phyloP scores from a whole-genome alignment of 2,329 filamentous ascomycete species.

The Myriosclerotinia duriaeana region DNA sequence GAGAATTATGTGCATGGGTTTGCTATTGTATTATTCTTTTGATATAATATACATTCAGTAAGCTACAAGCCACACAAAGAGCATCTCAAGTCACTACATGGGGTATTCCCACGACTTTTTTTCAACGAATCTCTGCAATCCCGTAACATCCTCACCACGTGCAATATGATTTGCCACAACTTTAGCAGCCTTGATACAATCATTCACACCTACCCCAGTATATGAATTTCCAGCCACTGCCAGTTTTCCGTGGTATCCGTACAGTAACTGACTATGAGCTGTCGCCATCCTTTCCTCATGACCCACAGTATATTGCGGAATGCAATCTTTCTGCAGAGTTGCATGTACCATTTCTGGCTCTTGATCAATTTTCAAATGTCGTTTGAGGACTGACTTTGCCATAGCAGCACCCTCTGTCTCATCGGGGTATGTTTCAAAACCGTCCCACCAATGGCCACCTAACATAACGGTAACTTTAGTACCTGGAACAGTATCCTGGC shows the following conservation, averaged over 20 bases:
- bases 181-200: constrained; percentile 57
- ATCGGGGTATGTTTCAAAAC: constrained; percentile 58
- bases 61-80: background rate
- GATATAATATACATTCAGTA: background rate
- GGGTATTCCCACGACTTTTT: too few species aligned
- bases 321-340: constrained; percentile 67
- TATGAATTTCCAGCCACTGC: constrained; percentile 53
- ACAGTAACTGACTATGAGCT: constrained; percentile 38
- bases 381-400: constrained; percentile 66
- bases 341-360: constrained; percentile 61
- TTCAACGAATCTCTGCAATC: constrained; percentile 39
- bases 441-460: constrained; percentile 89
- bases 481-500: constrained; percentile 57
- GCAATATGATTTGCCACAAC: constrained; percentile 49
- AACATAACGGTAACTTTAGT: constrained; percentile 94
- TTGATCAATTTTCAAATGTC: constrained; percentile 70
- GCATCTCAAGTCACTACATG: background rate
- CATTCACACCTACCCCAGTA: constrained; percentile 48
- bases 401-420: constrained; percentile 66
- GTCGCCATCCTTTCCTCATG: constrained; percentile 49
- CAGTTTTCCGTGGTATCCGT: constrained; percentile 39
- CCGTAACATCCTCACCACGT: constrained; percentile 41
- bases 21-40: background rate
- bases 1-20: background rate
- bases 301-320: constrained; percentile 86